Conservation (phyloP, 345 rosid genomes). For the Iberis pinnata region DNA sequence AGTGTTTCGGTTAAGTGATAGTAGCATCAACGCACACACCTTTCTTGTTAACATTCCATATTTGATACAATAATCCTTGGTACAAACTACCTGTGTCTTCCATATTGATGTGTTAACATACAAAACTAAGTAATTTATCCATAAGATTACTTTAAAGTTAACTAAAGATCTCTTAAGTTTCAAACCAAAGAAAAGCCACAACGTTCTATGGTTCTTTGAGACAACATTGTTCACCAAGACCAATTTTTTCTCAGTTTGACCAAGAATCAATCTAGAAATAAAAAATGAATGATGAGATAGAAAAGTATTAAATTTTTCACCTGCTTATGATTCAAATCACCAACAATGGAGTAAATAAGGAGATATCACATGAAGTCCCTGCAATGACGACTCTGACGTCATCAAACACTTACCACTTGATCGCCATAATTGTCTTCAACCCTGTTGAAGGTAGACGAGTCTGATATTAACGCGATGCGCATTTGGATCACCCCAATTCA, state of each 20-base stretch:
- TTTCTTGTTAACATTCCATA: conserved; percentile 82
- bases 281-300: neutral
- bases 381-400: conserved; percentile 57
- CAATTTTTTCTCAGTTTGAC: neutral
- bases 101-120: conserved; percentile 38
- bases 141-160: neutral
- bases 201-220: neutral
- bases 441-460: conserved; percentile 73
- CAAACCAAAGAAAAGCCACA: conserved; percentile 3
- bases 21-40: conserved; percentile 83
- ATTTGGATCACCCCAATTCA: conserved; percentile 62
- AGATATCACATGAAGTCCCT: conserved; percentile 77
- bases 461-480: conserved; percentile 70
- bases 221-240: conserved; percentile 1
- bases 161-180: neutral
- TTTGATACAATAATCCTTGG: too few species aligned
- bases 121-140: neutral
- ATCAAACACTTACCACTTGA: conserved; percentile 86
- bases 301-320: conserved; percentile 18
- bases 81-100: conserved; percentile 44
- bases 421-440: conserved; percentile 55
- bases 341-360: conserved; percentile 55
- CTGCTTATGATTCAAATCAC: conserved; percentile 77
- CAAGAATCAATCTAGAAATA: neutral
- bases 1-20: conserved; percentile 25